Evolutionary conservation across 1,139 yeast genomes (phyloP).

Genomic region (Citeromyces hawaiiensis): DNA sequence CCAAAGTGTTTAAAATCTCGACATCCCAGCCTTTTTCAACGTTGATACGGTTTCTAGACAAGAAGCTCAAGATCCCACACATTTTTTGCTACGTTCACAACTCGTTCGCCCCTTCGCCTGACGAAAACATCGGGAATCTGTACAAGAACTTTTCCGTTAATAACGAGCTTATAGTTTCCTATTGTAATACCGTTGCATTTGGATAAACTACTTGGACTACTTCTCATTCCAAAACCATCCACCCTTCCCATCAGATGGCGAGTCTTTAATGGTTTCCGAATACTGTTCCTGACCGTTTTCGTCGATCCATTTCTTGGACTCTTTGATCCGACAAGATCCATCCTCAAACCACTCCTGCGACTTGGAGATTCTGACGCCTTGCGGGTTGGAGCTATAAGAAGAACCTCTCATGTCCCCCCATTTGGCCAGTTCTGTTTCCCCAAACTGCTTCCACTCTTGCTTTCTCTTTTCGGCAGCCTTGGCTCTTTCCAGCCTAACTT

Average conservation of each 20-base stretch:
- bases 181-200: slow-evolving; percentile 45
- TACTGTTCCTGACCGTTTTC: slow-evolving; percentile 9
- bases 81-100: slow-evolving; percentile 37
- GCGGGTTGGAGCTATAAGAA: slow-evolving; percentile 29
- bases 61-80: slow-evolving; percentile 17
- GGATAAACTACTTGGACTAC: slow-evolving; percentile 17
- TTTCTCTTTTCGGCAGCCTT: slow-evolving; percentile 8
- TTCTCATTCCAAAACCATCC: slow-evolving; percentile 2
- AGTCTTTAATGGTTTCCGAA: slow-evolving; percentile 10
- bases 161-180: slow-evolving; percentile 37
- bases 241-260: not conserved
- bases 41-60: slow-evolving; percentile 28
- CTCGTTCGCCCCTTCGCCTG: slow-evolving; percentile 49
- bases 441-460: slow-evolving; percentile 11
- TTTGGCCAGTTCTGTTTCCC: slow-evolving; percentile 13
- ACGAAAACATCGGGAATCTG: slow-evolving; percentile 37
- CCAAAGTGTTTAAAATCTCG: slow-evolving; percentile 35
- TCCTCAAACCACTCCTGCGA: slow-evolving; percentile 45
- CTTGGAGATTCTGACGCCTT: slow-evolving; percentile 44
- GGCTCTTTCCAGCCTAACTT: slow-evolving; percentile 10
- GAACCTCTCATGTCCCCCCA: slow-evolving; percentile 19
- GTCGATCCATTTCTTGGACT: slow-evolving; percentile 20
- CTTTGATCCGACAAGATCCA: slow-evolving; percentile 39
- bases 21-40: slow-evolving; percentile 31
- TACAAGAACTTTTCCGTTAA: slow-evolving; percentile 28